Evolutionary conservation across 208 protist species (phyloP).

Genomic region (Crithidia acanthocephali): DNA sequence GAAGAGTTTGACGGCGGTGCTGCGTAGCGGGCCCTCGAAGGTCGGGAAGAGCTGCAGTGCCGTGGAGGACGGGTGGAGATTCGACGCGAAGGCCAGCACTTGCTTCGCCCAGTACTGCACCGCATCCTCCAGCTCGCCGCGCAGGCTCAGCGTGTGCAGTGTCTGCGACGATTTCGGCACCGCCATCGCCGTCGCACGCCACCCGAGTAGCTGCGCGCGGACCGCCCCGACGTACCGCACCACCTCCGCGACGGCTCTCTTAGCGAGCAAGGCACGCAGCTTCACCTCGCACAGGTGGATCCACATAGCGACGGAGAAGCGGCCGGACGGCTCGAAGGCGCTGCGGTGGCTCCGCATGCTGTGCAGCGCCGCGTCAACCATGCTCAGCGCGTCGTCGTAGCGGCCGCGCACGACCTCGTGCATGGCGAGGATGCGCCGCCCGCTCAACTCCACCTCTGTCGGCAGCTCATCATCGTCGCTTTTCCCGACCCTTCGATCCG

Average conservation of each 20-base stretch:
- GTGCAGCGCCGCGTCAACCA: constrained; percentile 11
- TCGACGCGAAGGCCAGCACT: neutral
- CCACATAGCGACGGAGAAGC: constrained; percentile 9
- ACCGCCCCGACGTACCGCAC: constrained; percentile 16
- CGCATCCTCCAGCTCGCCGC: constrained; percentile 11
- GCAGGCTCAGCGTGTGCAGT: constrained; percentile 6
- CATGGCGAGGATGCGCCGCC: constrained; percentile 16
- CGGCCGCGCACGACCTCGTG: constrained; percentile 19
- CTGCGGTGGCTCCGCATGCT: constrained; percentile 16
- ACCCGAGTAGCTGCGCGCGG: constrained; percentile 18
- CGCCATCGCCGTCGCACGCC: constrained; percentile 1
- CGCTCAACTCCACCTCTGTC: constrained; percentile 4
- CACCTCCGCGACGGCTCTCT: constrained; percentile 2
- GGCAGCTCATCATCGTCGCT: neutral
- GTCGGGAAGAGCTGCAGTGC: constrained; percentile 5
- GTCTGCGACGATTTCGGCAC: neutral
- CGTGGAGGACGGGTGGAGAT: neutral
- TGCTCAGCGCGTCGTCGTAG: constrained; percentile 18
- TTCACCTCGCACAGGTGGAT: constrained; percentile 21
- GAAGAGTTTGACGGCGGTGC: neutral
- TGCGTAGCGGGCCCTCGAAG: neutral
- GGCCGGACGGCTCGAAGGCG: constrained; percentile 9
- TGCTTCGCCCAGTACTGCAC: constrained; percentile 17
- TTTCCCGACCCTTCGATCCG: constrained; percentile 23
- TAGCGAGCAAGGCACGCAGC: constrained; percentile 6